Evolutionary conservation across 495 filamentous ascomycete genomes (phyloP), one percentile per base, ranked within the genome.

Genomic region (Penicilliopsis zonata): DNA sequence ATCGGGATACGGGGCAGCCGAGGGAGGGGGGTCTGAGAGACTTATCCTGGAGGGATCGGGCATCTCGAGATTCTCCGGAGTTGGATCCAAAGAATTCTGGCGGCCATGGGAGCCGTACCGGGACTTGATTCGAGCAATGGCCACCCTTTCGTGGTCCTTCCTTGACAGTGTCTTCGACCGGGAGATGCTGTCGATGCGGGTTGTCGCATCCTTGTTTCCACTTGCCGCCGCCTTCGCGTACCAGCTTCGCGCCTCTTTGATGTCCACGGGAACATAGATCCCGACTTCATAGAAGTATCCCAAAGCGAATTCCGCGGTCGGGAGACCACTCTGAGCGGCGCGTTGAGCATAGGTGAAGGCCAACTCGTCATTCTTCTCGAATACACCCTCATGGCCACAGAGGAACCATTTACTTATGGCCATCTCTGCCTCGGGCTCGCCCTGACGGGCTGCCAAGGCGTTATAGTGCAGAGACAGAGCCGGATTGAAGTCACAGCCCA

Each of bases 361-460:
- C 7, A 96, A 61, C 41, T 82, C 78, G 55, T 98, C 92, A 46
- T 94, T 95, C 65, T 95, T 96, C 24, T 82, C 72, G 49, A 98
- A 95, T 4, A 86, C 66, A 15, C 75, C 75, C 49, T 96, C 87
- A 41, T 86, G 84, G 5, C 90, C 90, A 47, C 90, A 95, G 16
- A 98, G 66, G 56, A 96, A 96, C 90, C 90, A 98, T 56, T 95
- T 92, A 49, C 87, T 95, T 37, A 98, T 88, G 15, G 86, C 85
- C 71, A 98, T 86, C 32, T 94, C 84, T 1, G 88, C 90, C 46
- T 96, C 90, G 0, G 82, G 59, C 44, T 95, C 86, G 6, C 76
- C 76, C 55, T 96, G 92, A 24, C 81, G 76, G 3, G 90, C 80
- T 13, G 90, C 92, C 24, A 98, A 69, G 33, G 84, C 86, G 50